Percentiles rank a stretch among this genome's conserved stretches.
Evolutionary conservation across 768 basidiomycete genomes (phyloP).

Genomic region (Neoboletus subvelutipes): DNA sequence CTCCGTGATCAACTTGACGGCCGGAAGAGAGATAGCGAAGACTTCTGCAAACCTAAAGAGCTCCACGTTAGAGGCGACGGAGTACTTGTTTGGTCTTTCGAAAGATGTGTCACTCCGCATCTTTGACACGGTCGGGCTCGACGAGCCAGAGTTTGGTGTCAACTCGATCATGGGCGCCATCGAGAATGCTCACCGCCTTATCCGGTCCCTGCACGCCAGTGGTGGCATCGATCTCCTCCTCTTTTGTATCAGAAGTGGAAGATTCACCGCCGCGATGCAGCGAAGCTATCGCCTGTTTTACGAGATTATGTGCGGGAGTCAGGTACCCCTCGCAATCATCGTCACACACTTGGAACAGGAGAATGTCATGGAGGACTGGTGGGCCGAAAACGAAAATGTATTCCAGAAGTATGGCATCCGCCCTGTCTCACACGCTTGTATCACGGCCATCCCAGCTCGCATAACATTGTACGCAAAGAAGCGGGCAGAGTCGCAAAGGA

Average conservation of each 20-base stretch:
- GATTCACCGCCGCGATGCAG: conserved; percentile 7
- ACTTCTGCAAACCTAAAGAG: neutral
- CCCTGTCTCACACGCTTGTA: conserved; percentile 9
- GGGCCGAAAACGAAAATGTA: conserved; percentile 3
- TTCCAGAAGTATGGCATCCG: neutral
- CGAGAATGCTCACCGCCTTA: conserved; percentile 8
- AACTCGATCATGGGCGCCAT: conserved; percentile 5
- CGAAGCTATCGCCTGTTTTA: conserved; percentile 12
- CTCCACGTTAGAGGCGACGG: neutral
- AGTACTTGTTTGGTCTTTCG: conserved; percentile 1
- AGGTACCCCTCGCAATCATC: conserved; percentile 12
- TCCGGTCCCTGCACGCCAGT: neutral
- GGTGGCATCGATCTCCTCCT: conserved; percentile 19
- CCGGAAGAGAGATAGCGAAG: neutral
- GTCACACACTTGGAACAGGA: conserved; percentile 10
- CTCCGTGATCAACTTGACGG: conserved; percentile 11
- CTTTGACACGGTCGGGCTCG: conserved; percentile 12
- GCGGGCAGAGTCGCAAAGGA: neutral
- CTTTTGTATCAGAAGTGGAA: conserved; percentile 9
- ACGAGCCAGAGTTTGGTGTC: conserved; percentile 9
- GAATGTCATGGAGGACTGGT: conserved; percentile 13
- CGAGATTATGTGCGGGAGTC: conserved; percentile 9
- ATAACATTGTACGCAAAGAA: neutral
- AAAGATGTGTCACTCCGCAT: neutral
- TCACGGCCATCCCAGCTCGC: conserved; percentile 2